These are phyloP conservation scores for Zarea fungicola DNA, from an alignment of 2,329 filamentous ascomycete genomes.

Conservation along the genomic window DNA sequence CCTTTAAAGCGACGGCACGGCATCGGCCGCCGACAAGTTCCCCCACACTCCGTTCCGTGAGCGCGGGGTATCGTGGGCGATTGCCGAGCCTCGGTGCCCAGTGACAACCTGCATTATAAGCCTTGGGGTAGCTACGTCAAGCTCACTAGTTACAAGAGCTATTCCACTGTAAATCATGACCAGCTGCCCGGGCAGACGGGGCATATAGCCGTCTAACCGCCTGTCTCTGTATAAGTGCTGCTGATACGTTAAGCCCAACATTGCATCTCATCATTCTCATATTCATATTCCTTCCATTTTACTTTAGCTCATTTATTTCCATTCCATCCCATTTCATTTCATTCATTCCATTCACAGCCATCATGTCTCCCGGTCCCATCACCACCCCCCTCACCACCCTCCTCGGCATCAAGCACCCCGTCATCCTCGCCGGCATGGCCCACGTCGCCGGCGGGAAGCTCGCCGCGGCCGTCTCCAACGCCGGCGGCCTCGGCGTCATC, in stretches of 20 bases:
- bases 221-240: too few species aligned
- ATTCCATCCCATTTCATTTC: not conserved
- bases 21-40: too few species aligned
- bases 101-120: not conserved
- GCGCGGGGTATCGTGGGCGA: conserved; percentile 5
- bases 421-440: conserved; percentile 93
- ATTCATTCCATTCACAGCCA: not conserved
- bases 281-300: too few species aligned
- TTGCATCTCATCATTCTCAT: too few species aligned
- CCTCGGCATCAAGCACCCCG: conserved; percentile 78
- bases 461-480: conserved; percentile 82
- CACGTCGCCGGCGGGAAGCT: conserved; percentile 72
- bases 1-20: not conserved
- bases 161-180: too few species aligned
- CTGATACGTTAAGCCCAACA: too few species aligned
- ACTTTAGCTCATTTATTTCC: not conserved
- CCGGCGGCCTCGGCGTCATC: conserved; percentile 76
- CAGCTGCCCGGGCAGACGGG: too few species aligned
- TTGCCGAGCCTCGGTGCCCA: conserved; percentile 8
- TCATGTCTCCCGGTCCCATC: conserved; percentile 46
- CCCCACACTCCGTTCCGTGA: conserved; percentile 5
- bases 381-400: conserved; percentile 73
- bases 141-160: too few species aligned
- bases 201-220: too few species aligned
- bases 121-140: not conserved